These are phyloP conservation scores for Lentinula boryana DNA, from an alignment of 768 basidiomycete species.

Conservation along the genomic window DNA sequence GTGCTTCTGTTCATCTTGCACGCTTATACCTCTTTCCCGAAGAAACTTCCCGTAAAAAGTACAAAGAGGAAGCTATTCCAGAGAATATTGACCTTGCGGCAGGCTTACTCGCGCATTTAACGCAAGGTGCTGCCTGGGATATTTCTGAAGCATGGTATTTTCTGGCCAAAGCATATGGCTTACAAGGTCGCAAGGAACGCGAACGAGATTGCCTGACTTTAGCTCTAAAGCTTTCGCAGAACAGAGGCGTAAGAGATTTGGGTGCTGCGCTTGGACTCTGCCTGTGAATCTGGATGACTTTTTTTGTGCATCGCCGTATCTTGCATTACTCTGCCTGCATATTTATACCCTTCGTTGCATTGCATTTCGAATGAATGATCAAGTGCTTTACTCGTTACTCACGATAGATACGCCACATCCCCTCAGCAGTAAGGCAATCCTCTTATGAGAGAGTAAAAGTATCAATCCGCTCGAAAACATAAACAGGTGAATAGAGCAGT, in stretches of 20 bases:
- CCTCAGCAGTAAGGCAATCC: too few relatives aligned
- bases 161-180: slow-evolving; percentile 73
- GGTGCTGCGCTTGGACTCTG: slow-evolving; percentile 65
- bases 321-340: neutral
- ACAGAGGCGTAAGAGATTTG: slow-evolving; percentile 58
- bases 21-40: slow-evolving; percentile 57
- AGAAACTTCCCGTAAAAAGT: slow-evolving; percentile 7
- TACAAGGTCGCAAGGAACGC: slow-evolving; percentile 64
- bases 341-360: neutral
- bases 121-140: slow-evolving; percentile 83
- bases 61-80: slow-evolving; percentile 13
- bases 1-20: slow-evolving; percentile 74
- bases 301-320: neutral
- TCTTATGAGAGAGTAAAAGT: neutral
- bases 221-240: slow-evolving; percentile 61
- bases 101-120: slow-evolving; percentile 69
- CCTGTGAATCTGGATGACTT: slow-evolving; percentile 26
- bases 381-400: neutral
- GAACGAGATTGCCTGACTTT: slow-evolving; percentile 70
- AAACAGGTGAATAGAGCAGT: neutral
- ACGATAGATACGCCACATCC: too few relatives aligned
- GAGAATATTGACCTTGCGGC: slow-evolving; percentile 76
- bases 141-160: slow-evolving; percentile 94
- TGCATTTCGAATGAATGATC: too few relatives aligned
- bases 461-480: neutral